Evolutionary conservation across 345 rosid species (phyloP).

Genomic region (Salix udensis): DNA sequence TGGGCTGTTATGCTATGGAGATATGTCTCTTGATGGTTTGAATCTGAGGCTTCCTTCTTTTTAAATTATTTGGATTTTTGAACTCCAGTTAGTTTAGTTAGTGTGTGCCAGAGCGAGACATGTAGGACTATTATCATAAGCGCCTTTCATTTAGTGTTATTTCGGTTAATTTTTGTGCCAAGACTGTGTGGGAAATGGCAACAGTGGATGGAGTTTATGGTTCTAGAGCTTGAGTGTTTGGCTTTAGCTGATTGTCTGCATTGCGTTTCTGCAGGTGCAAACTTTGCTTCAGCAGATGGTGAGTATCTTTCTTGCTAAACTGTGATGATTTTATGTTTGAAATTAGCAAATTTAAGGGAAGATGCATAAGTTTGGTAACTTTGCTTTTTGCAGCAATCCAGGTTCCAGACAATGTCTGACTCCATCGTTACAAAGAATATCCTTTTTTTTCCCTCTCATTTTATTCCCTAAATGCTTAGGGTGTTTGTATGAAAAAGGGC

Average conservation of each 20-base stretch:
- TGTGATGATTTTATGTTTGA: neutral
- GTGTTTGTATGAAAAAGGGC: neutral
- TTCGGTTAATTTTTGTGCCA: neutral
- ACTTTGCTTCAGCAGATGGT: slow-evolving; percentile 80
- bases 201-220: neutral
- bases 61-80: neutral
- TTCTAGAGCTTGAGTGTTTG: neutral
- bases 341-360: neutral
- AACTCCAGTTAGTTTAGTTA: neutral
- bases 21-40: neutral
- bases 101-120: neutral
- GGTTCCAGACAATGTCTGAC: slow-evolving; percentile 93
- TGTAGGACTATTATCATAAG: neutral
- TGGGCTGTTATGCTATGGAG: neutral
- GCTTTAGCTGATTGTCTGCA: slow-evolving; percentile 5
- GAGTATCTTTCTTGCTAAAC: slow-evolving; percentile 18
- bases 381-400: slow-evolving; percentile 68
- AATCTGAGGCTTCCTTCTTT: neutral
- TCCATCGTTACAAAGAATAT: slow-evolving; percentile 75
- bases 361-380: neutral
- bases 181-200: neutral
- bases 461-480: neutral
- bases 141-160: neutral
- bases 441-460: neutral
- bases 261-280: slow-evolving; percentile 45